phyloP scores from a whole-genome alignment of 2,329 filamentous ascomycete species.

The Oidium heveae region DNA sequence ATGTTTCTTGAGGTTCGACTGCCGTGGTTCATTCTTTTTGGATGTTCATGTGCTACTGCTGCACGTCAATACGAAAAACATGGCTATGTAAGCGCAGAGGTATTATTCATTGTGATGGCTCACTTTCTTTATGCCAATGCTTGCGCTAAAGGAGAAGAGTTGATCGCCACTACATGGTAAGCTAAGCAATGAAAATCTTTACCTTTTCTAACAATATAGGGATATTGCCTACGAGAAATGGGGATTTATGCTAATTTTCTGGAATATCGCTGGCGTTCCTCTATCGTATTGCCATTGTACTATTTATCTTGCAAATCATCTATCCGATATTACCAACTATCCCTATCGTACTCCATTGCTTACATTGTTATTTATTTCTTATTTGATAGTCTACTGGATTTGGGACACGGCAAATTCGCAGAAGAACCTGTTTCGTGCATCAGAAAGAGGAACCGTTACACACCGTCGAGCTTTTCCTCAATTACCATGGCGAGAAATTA shows the following conservation, averaged over 20 bases:
- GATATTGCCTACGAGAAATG: conserved; percentile 96
- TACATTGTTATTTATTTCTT: conserved; percentile 36
- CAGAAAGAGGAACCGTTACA: conserved; percentile 45
- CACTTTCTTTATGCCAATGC: conserved; percentile 85
- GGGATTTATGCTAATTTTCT: conserved; percentile 96
- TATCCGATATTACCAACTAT: conserved; percentile 39
- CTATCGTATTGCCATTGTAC: conserved; percentile 86
- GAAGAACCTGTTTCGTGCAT: conserved; percentile 74
- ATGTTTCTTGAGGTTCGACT: conserved; percentile 91
- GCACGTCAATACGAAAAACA: conserved; percentile 64
- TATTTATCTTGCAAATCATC: conserved; percentile 65
- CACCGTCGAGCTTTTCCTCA: conserved; percentile 67
- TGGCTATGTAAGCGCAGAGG: conserved; percentile 68
- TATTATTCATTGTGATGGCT: conserved; percentile 62
- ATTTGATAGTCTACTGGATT: conserved; percentile 67
- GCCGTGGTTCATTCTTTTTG: conserved; percentile 75
- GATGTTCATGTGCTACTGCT: conserved; percentile 50
- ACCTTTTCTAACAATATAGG: conserved; percentile 17
- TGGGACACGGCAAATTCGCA: conserved; percentile 78
- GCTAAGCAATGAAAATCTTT: neutral
- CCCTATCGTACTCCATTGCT: conserved; percentile 48
- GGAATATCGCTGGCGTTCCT: conserved; percentile 81
- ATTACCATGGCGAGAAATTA: conserved; percentile 67
- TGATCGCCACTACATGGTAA: conserved; percentile 58
- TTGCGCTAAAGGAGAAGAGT: conserved; percentile 75